Base-by-base conservation (phyloP, 139 green algal species). In the Coelastrella sp. region DNA sequence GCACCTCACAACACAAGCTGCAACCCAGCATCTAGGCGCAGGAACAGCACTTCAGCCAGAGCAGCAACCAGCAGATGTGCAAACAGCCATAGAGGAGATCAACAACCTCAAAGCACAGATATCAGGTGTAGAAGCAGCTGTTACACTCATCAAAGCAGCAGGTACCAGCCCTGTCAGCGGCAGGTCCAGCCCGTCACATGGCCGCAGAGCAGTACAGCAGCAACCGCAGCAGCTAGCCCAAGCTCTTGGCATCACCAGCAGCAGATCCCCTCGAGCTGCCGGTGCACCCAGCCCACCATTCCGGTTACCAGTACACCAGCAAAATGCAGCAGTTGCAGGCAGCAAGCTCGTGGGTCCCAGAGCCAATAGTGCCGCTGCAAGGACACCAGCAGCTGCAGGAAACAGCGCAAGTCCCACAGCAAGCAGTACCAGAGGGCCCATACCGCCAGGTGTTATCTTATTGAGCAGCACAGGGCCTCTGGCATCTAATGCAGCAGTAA, bases 111-210 rank as follows among this genome's bases (percentile, higher is more conserved):
- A 87, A 58, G 20, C 82, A 7, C 64, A 87, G 13, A 16, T 87
- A 14, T 61, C 82, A 17, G 32, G 32, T 10, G 59, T 87, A 17
- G 82, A 87, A 13, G 65, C 80, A 73, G 79, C 79, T 57, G 79
- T 85, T 13, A 73, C 81, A 11, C 60, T 86, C 22, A 59, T 86
- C 61, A 76, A 47, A 14, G 56, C 79, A n/a, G 59, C 77, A 20
- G 22, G 56, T 17, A 47, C n/a, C n/a, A 76, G 60, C 65, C 82
- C 32, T 79, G 65, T 32, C 65, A 87, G 54, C 32, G 22, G 32
- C 16, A 87, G 64, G 7, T 14, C 11, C 65, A 87, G 65, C 82
- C 82, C 82, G 78, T 47, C 82, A 54, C 59, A 86, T 86, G 82
- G 65, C 19, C 64, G 82, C 81, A 77, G 22, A 75, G 78, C 78